phyloP scores from a whole-genome alignment of 139 green algal species.

The Yamagishiella unicocca region DNA sequence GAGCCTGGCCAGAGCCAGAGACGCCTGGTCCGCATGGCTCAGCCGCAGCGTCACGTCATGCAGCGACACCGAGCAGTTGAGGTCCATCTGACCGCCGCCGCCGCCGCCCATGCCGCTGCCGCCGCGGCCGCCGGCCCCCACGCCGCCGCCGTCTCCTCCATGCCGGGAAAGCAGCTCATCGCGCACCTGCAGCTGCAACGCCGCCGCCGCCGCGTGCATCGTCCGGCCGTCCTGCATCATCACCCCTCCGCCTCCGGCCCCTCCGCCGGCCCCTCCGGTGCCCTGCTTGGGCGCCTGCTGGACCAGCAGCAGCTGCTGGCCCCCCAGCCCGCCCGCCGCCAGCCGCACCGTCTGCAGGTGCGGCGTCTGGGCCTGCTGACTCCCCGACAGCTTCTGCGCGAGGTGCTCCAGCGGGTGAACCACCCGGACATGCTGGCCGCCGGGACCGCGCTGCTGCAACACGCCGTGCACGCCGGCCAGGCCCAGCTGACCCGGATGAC shows the following conservation, averaged over 20 bases:
- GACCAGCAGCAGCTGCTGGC: neutral
- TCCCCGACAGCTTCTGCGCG: neutral
- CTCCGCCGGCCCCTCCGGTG: neutral
- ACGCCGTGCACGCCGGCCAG: neutral
- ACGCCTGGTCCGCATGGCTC: neutral
- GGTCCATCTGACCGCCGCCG: neutral
- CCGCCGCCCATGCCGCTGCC: neutral
- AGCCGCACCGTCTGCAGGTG: neutral
- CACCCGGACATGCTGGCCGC: neutral
- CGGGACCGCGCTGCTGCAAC: neutral
- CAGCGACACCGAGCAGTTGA: neutral
- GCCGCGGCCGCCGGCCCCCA: too few relatives aligned
- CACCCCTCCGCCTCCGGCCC: too few relatives aligned
- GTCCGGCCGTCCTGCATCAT: neutral
- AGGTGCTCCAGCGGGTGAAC: neutral
- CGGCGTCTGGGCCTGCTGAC: neutral
- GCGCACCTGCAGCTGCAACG: neutral
- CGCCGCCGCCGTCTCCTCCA: neutral
- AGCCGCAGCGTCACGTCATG: neutral
- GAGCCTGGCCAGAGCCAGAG: neutral
- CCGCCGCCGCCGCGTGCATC: neutral
- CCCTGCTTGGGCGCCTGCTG: neutral
- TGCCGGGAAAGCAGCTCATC: neutral
- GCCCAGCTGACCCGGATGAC: neutral
- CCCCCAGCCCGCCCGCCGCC: neutral